A percentile compares a stretch with the other conserved stretches of the same genome.
Conservation (phyloP, 1,139 yeast species). For the Diutina pseudorugosa region DNA sequence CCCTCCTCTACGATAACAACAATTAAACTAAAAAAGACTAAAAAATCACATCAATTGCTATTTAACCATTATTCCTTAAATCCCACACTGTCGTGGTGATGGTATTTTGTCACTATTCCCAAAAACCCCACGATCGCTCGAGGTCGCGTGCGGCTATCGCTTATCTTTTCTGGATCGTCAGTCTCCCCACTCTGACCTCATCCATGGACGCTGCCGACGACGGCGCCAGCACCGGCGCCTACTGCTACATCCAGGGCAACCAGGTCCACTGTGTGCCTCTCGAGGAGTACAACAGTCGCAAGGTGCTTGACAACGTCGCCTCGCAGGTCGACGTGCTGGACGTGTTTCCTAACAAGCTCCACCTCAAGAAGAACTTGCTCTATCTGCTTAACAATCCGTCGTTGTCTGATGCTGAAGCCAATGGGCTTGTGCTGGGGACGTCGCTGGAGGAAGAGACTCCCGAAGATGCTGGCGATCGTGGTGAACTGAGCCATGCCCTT, state of each 20-base stretch:
- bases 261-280: background rate
- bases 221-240: conserved; percentile 2
- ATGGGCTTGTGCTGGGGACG: background rate
- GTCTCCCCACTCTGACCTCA: background rate
- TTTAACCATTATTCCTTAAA: no score
- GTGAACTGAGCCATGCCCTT: conserved; percentile 18
- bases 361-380: conserved; percentile 22
- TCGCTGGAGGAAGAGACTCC: conserved; percentile 6
- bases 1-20: no score
- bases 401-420: conserved; percentile 17
- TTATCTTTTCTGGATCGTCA: background rate
- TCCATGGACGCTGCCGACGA: background rate
- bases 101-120: no score
- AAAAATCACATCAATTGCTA: no score
- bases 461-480: background rate
- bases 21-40: no score
- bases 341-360: conserved; percentile 3
- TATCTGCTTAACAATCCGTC: conserved; percentile 34
- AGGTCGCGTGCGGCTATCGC: background rate
- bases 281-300: conserved; percentile 1
- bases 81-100: no score
- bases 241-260: background rate
- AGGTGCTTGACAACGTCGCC: background rate
- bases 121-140: no score
- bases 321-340: conserved; percentile 2